Evolutionary conservation across 2,329 filamentous ascomycete genomes (phyloP).

Genomic region (Xylaria sp.): DNA sequence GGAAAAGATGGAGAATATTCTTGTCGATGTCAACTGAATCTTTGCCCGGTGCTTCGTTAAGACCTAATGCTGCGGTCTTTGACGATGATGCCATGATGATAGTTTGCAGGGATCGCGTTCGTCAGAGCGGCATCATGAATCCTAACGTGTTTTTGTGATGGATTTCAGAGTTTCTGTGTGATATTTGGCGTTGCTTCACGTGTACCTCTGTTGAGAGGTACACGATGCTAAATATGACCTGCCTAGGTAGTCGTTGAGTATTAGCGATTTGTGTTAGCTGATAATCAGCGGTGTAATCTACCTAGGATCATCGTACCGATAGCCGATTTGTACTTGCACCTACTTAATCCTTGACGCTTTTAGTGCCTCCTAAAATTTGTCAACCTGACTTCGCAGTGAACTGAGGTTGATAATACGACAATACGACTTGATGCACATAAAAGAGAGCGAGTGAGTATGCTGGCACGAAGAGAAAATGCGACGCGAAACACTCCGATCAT

Average conservation of each 20-base stretch:
- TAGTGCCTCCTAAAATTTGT: no score
- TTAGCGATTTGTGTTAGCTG: background rate
- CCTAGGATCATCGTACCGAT: no score
- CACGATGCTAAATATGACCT: background rate
- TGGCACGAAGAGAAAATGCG: no score
- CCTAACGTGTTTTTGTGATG: background rate
- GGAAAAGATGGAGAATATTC: conserved; percentile 3
- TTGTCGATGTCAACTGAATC: background rate
- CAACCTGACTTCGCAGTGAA: background rate
- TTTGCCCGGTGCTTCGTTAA: background rate
- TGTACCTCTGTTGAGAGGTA: background rate
- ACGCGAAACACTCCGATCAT: no score
- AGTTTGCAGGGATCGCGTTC: no score
- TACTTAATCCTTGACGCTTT: background rate
- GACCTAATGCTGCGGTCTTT: background rate
- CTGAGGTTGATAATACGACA: background rate
- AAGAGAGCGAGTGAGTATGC: no score
- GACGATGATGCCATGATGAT: background rate
- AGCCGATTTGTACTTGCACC: no score
- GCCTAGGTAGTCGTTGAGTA: background rate
- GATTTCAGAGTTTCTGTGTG: background rate
- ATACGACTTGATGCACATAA: no score
- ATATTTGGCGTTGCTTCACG: background rate
- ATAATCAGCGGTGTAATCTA: background rate
- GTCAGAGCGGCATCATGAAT: background rate